Base-by-base conservation (phyloP, 2,329 filamentous ascomycete species). In the Thyridium curvatum region DNA sequence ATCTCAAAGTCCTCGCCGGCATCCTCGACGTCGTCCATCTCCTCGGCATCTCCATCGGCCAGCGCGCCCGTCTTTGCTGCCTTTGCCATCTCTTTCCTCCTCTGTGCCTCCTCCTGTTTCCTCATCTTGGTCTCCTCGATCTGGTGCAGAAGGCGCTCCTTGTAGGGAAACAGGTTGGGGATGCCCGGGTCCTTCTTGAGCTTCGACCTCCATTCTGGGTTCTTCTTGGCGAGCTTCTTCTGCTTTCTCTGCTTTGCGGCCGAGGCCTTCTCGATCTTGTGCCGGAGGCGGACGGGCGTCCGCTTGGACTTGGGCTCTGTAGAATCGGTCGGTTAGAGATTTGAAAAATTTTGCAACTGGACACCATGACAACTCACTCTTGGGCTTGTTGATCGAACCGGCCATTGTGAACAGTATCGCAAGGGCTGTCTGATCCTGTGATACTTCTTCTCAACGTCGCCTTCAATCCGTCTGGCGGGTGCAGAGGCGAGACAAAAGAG, bases 121-220 rank as follows among this genome's bases (percentile, higher is more conserved):
- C 77, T 70, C 49, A 83, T 69, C 57, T 84, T 84, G 53, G 79
- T 84, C 66, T 95, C 87, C 66, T 98, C 93, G 52, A 98, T 94
- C 64, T 98, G 89, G 42, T 90, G 81, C 28, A 98, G 76, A 18
- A 98, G 77, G 71, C 85, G 90, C 62, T 96, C 90, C 70, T 98
- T 98, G 74, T 93, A 96, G 1, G 93, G 93, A 68, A 96, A 98
- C 29, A 96, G 68, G 58, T 97, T 98, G 31, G 93, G 93, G 46
- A 98, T 96, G 35, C 93, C 93, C 17, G 91, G 93, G 55, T 98
- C 93, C 70, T 97, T 98, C 78, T 96, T 97, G 51, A 95, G 61
- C 62, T 89, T 86, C 43, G 88, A 90, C 52, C 86, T 81, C 89
- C 93, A 97, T 86, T 95, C 81, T 28, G 93, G 91, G 62, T 96